Evolutionary conservation across 106 monocot genomes (phyloP).

Genomic region (Vanilla planifolia): DNA sequence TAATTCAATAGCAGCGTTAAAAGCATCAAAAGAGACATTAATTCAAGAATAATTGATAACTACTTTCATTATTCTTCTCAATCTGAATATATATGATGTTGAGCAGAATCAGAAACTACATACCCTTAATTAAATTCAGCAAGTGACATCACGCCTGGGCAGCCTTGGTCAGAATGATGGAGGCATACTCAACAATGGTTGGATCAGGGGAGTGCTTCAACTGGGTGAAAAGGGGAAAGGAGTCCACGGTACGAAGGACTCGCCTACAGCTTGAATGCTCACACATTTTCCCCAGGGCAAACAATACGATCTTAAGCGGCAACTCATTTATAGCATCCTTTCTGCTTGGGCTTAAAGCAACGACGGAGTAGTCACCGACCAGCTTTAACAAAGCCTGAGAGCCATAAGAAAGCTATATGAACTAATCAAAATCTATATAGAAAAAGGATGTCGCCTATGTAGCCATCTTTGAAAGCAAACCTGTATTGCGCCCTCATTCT

Average conservation of each 20-base stretch:
- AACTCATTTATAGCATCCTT: constrained; percentile 60
- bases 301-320: constrained; percentile 64
- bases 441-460: too few relatives aligned
- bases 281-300: constrained; percentile 91
- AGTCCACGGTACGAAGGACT: constrained; percentile 57
- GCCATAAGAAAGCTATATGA: too few relatives aligned
- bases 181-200: constrained; percentile 52
- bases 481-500: constrained; percentile 77
- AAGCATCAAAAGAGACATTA: too few relatives aligned
- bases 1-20: too few relatives aligned
- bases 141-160: constrained; percentile 16
- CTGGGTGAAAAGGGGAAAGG: constrained; percentile 38
- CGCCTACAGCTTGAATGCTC: constrained; percentile 69
- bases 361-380: constrained; percentile 49
- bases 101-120: too few relatives aligned
- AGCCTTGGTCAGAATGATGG: constrained; percentile 43
- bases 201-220: constrained; percentile 61
- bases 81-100: too few relatives aligned
- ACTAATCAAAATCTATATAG: too few relatives aligned
- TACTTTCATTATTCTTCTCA: too few relatives aligned
- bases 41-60: too few relatives aligned
- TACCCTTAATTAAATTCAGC: too few relatives aligned
- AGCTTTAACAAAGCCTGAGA: constrained; percentile 78
- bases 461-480: constrained; percentile 32
- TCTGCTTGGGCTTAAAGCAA: constrained; percentile 64